Percentiles rank a stretch among this genome's conserved stretches.
These are phyloP conservation scores for Rhizodiscina lignyota DNA, from an alignment of 495 filamentous ascomycete species.

Conservation along the genomic window DNA sequence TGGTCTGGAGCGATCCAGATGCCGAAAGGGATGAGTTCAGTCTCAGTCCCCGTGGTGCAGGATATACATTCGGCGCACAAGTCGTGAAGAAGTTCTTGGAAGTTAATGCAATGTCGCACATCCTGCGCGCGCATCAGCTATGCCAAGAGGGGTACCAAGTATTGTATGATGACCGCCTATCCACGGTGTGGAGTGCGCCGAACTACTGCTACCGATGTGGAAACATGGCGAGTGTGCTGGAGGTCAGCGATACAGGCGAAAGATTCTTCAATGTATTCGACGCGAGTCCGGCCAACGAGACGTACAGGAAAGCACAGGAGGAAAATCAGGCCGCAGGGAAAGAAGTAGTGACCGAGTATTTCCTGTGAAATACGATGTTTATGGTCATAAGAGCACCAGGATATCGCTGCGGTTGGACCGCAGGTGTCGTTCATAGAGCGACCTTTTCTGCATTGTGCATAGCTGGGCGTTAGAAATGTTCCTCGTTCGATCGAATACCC, in stretches of 20 bases:
- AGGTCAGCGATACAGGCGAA: conserved; percentile 84
- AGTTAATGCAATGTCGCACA: conserved; percentile 93
- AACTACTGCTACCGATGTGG: conserved; percentile 96
- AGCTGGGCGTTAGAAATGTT: too few relatives aligned
- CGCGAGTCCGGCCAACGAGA: conserved; percentile 88
- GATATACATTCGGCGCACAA: conserved; percentile 92
- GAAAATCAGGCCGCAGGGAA: conserved; percentile 37
- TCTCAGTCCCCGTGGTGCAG: conserved; percentile 79
- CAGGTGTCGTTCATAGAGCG: too few relatives aligned
- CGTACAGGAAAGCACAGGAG: conserved; percentile 63
- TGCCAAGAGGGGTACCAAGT: conserved; percentile 96
- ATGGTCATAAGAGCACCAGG: too few relatives aligned
- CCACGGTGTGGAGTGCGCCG: conserved; percentile 93
- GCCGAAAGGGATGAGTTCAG: conserved; percentile 92
- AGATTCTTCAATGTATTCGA: conserved; percentile 95
- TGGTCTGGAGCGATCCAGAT: conserved; percentile 96
- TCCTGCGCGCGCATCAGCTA: conserved; percentile 87
- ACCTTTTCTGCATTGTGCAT: too few relatives aligned
- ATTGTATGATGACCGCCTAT: conserved; percentile 82
- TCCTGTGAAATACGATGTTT: conserved; percentile 38
- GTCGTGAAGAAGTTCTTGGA: conserved; percentile 96
- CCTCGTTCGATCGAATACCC: too few relatives aligned
- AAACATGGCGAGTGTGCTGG: conserved; percentile 90
- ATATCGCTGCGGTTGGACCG: too few relatives aligned
- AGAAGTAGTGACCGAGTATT: conserved; percentile 58